Evolutionary conservation across 768 basidiomycete species (phyloP), one percentile per base, ranked within the genome.

Genomic region (Suillus americanus): DNA sequence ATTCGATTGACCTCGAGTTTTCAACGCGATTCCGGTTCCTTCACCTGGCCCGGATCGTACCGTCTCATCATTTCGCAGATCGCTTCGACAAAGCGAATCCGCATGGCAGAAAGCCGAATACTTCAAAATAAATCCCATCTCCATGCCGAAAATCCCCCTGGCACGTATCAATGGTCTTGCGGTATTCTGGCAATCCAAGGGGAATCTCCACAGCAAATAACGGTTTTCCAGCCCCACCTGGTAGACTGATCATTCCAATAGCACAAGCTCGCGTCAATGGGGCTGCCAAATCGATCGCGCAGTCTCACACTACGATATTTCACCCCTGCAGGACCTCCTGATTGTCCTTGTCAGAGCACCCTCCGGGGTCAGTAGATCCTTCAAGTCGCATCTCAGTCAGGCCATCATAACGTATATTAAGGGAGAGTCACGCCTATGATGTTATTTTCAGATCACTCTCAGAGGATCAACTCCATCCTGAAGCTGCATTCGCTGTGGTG

Each of bases 401-500:
- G 12, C 10, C n/a, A n/a, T 45, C 2, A 37, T n/a, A n/a, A 45
- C 20, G 8, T 10, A 45, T 3, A 45, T 45, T 2, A 45, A 46
- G 45, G 12, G 45, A 46, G 10, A n/a, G n/a, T 12, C 10, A 46
- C 2, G 10, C 10, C 0, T n/a, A n/a, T 12, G n/a, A 46, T 23
- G 5, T 46, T 2, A 48, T 25, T 23, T 23, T 48, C 46, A 48
- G 46, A 14, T 48, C 46, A 9, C 46, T 46, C 12, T 23, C 46
- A 13, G 46, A 23, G 13, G 12, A 48, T 14, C 6, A 50, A 50
- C 14, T 25, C 65, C 68, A 56, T 64, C 64, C 63, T 61, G 63
- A 62, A 72, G 61, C 66, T 72, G 71, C 25, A 37, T 37, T 18
- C 25, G 3, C 48, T 16, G 6, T 16, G 6, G 48, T 16, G 25